Percentiles rank a stretch among this genome's conserved stretches.
phyloP scores from a whole-genome alignment of 2,329 filamentous ascomycete genomes.

The Diaporthe sp. region DNA sequence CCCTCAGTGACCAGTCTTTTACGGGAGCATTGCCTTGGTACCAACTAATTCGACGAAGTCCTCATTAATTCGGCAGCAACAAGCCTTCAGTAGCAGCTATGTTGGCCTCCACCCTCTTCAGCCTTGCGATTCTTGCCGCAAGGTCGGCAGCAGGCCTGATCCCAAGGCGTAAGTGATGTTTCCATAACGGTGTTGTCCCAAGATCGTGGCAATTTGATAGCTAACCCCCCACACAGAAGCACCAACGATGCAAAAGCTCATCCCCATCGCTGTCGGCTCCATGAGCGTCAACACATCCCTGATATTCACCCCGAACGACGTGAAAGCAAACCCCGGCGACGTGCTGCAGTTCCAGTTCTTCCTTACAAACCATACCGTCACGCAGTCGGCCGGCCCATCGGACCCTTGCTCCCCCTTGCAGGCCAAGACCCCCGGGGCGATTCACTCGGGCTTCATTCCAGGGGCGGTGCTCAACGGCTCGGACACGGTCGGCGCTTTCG shows the following conservation, averaged over 20 bases:
- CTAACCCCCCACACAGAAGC: slow-evolving; percentile 3
- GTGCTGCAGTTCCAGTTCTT: slow-evolving; percentile 30
- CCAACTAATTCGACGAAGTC: background rate
- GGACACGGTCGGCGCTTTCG: slow-evolving; percentile 17
- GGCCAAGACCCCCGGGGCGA: background rate
- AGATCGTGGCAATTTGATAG: background rate
- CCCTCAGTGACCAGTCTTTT: background rate
- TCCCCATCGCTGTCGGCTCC: slow-evolving; percentile 13
- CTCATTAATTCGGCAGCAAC: background rate
- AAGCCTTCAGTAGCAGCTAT: background rate
- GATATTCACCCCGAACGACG: slow-evolving; percentile 22
- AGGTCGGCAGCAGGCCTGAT: background rate
- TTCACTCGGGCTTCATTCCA: slow-evolving; percentile 21
- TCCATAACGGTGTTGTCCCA: no score
- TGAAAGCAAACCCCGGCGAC: slow-evolving; percentile 20
- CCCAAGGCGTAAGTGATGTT: background rate
- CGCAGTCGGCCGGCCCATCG: background rate
- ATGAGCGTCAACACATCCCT: slow-evolving; percentile 26
- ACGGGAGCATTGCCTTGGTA: background rate
- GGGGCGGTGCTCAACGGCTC: slow-evolving; percentile 16
- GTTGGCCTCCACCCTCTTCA: background rate
- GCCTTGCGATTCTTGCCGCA: background rate
- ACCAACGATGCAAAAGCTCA: slow-evolving; percentile 6
- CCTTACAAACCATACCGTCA: slow-evolving; percentile 18
- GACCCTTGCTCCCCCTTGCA: slow-evolving; percentile 15